Base-by-base conservation (phyloP, 352 stramenopile genomes). In the Globisporangium nunn region DNA sequence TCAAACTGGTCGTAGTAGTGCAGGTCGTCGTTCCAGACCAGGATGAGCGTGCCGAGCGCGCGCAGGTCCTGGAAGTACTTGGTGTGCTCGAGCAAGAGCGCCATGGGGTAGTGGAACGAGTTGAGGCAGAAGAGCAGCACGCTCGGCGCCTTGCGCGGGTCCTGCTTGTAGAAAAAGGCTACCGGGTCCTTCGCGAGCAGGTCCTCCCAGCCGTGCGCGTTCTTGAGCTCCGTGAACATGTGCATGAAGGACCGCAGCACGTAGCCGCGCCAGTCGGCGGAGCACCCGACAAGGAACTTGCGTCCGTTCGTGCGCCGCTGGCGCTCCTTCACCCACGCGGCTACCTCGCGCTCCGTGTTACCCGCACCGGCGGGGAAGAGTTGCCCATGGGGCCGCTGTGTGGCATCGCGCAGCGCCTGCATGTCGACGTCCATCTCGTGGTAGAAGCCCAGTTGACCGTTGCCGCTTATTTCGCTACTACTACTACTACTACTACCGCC, bases 1-100 rank as follows among this genome's bases (percentile, higher is more conserved):
- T 87, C 67, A 52, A 88, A 86, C 68, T 88, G 81, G 66, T 91
- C 80, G 55, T 83, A 90, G 57, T 90, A 87, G 53, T 87, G 79
- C 57, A 90, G 58, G 49, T 91, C 81, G 56, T 90, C 81, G 60
- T 82, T 91, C 81, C 81, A 91, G 17, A 90, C 68, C 10, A 83
- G 65, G 40, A 91, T 70, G 11, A 91, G 67, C 46, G 75, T 89
- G 28, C 81, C 81, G n/a, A 84, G 64, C 18, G 67, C 64, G 6
- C 81, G 75, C 40, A 91, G 55, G 46, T 88, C 70, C 29, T 85
- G 76, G 54, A 91, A 91, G 58, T 89, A 88, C 18, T 63, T 61
- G 47, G 63, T 78, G 63, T 87, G 69, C 29, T 82, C 54, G 49
- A 87, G 72, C 37, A 91, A 67, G 52, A 87, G 58, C 60, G 80